Conservation (phyloP, 257 asterid genomes). For the Paraleonurus japonicus region DNA sequence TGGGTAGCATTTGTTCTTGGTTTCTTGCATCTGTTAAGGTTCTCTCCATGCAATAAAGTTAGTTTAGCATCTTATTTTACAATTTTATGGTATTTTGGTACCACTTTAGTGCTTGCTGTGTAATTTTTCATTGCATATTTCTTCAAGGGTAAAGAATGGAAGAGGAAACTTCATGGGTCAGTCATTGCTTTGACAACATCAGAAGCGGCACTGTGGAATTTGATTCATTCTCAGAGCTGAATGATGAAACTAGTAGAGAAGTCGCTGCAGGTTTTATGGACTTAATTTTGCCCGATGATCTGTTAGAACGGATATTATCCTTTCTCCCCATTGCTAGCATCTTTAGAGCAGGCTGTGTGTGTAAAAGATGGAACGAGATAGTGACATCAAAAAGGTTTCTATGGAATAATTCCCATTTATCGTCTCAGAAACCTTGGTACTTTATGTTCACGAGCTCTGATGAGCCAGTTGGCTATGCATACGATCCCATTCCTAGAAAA, state of each 20-base stretch:
- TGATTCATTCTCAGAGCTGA: constrained; percentile 47
- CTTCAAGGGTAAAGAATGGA: constrained; percentile 51
- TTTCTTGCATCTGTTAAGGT: neutral
- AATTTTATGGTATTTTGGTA: neutral
- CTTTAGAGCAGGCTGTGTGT: constrained; percentile 76
- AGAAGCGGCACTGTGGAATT: constrained; percentile 27
- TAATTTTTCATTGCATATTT: neutral
- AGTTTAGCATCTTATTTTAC: neutral
- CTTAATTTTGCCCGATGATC: constrained; percentile 73
- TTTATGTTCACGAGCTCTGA: constrained; percentile 95
- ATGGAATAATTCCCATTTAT: constrained; percentile 53
- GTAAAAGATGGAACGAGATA: constrained; percentile 82
- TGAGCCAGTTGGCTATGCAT: constrained; percentile 81
- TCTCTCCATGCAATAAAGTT: neutral
- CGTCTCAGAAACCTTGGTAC: constrained; percentile 83
- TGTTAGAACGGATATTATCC: constrained; percentile 76
- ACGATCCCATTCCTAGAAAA: constrained; percentile 67
- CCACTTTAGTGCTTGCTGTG: neutral
- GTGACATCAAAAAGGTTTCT: constrained; percentile 68
- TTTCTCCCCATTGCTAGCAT: constrained; percentile 79
- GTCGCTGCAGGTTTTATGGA: constrained; percentile 53
- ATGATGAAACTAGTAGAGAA: constrained; percentile 52
- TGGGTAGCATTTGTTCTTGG: neutral
- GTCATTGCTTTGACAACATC: constrained; percentile 53
- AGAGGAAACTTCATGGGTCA: constrained; percentile 80